Base-by-base conservation (phyloP, 257 asterid species). In the Solanum corneliomulleri region DNA sequence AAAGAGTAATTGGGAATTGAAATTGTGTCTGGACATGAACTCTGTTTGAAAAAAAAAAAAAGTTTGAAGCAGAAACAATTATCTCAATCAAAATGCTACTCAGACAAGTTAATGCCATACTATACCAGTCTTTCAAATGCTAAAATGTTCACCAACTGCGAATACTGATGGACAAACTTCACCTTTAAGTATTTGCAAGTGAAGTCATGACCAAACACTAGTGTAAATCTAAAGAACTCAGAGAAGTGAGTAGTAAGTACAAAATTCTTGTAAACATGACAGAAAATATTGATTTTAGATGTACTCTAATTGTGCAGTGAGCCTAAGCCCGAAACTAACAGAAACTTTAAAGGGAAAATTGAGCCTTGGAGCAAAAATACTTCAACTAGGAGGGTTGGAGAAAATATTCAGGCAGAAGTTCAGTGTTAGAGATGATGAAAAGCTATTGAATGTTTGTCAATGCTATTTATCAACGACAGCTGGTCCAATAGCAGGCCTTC, bases 271-370 rank as follows among this genome's bases (percentile, higher is more conserved):
- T 13, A 78, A 13, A 76, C 47, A n/a, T 78, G 84, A 25, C 16
- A 27, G 5, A 45, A 27, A 78, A 5, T 5, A 25, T n/a, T 77
- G 39, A 37, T 31, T 29, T 7, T 23, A 3, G 1, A 11, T 31
- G 11, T 2, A 0, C 58, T 66, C 18, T 23, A 6, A 52, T 39
- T 82, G 4, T 87, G 92, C 91, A 92, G 94, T 93, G 82, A 89
- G 89, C 87, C 85, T 93, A 84, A 91, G 92, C 45, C 89, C 89
- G 1, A 93, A 92, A 84, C 45, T 93, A 7, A 90, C 89, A 16
- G 91, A 93, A 86, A 90, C 91, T 7, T 89, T 93, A 72, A 91
- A 89, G 60, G 95, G 94, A 68, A 93, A 93, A 87, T 15, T 93
- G 86, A 91, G 90, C 23, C 58, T 93, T 66, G 93, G 94, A 85